Conservation (phyloP, 768 basidiomycete species). For the Amanita subjunquillea region DNA sequence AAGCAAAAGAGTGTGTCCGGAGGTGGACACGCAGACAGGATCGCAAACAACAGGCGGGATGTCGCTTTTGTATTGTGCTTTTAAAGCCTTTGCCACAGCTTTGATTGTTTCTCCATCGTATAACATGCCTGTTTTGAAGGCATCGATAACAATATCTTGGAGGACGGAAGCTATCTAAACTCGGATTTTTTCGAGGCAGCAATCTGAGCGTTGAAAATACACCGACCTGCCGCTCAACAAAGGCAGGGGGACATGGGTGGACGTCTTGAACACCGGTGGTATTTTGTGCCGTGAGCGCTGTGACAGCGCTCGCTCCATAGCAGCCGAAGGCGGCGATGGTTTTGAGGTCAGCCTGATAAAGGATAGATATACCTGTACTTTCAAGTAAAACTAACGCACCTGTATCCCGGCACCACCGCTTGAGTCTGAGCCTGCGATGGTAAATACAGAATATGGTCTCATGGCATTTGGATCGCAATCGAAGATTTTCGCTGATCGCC, state of each 20-base stretch:
- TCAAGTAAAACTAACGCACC: slow-evolving; percentile 25
- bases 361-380: not conserved
- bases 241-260: slow-evolving; percentile 54
- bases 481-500: not conserved
- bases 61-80: slow-evolving; percentile 20
- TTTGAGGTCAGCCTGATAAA: slow-evolving; percentile 69
- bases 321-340: slow-evolving; percentile 71
- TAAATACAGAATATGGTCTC: slow-evolving; percentile 30
- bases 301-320: slow-evolving; percentile 75
- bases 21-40: slow-evolving; percentile 88
- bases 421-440: slow-evolving; percentile 76
- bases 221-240: slow-evolving; percentile 66
- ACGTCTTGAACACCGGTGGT: slow-evolving; percentile 75
- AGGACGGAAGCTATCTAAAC: slow-evolving; percentile 59
- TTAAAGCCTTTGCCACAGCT: slow-evolving; percentile 43
- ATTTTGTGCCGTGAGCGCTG: slow-evolving; percentile 86
- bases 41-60: slow-evolving; percentile 64
- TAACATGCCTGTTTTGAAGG: slow-evolving; percentile 90
- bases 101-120: slow-evolving; percentile 44
- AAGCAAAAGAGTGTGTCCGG: slow-evolving; percentile 70
- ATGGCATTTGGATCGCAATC: not conserved
- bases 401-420: slow-evolving; percentile 89
- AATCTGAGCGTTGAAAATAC: not conserved
- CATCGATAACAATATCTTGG: slow-evolving; percentile 57
- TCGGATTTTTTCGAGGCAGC: not conserved